Conservation (phyloP, 257 asterid genomes). For the Handroanthus guayacan region DNA sequence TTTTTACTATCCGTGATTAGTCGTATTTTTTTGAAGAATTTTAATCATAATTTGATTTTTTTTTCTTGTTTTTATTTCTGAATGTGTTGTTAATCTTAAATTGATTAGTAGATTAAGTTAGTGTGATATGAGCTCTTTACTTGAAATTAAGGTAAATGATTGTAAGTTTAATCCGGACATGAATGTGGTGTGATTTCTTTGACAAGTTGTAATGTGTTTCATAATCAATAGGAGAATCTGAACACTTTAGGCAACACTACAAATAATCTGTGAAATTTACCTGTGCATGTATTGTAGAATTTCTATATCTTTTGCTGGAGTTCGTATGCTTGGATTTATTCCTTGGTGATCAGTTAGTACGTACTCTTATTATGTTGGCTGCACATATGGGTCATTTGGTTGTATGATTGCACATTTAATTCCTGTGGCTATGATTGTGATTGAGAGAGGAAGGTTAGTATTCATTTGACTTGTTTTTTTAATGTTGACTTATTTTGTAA, state of each 20-base stretch:
- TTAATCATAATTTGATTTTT: background rate
- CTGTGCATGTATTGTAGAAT: constrained; percentile 1
- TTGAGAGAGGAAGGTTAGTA: background rate
- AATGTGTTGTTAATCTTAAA: background rate
- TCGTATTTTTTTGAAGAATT: background rate
- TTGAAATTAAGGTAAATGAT: background rate
- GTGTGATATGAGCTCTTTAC: constrained; percentile 2
- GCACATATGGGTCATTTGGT: background rate
- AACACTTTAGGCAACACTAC: background rate
- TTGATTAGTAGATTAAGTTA: background rate
- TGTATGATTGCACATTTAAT: background rate
- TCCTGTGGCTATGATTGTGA: background rate
- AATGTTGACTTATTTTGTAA: constrained; percentile 9
- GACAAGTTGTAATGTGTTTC: background rate
- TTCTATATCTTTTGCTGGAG: constrained; percentile 1
- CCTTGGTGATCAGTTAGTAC: background rate
- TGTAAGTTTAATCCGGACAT: background rate
- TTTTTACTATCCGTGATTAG: background rate
- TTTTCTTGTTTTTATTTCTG: background rate
- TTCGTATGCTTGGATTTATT: background rate
- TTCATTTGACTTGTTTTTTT: constrained; percentile 5
- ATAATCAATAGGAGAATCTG: constrained; percentile 16
- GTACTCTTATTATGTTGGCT: background rate
- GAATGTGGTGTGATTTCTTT: constrained; percentile 4
- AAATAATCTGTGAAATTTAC: background rate